phyloP scores from a whole-genome alignment of 1,139 yeast species.

The Diutina ranongensis region DNA sequence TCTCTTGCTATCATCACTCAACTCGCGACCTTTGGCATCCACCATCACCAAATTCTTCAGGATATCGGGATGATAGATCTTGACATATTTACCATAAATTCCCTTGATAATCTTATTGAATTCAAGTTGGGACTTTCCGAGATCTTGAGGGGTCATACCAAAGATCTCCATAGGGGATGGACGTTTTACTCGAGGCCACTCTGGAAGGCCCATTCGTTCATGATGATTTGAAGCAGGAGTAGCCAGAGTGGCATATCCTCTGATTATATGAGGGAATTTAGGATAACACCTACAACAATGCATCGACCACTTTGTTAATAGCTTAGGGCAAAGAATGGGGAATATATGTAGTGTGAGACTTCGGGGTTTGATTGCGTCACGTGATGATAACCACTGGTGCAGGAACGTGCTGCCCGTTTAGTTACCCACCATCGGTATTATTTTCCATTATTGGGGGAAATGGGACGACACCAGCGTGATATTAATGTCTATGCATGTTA shows the following conservation, averaged over 20 bases:
- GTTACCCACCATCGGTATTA: too few relatives aligned
- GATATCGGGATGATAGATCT: conserved; percentile 81
- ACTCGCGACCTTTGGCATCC: conserved; percentile 17
- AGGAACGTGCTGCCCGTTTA: too few relatives aligned
- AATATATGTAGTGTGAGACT: too few relatives aligned
- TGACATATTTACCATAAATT: conserved; percentile 55
- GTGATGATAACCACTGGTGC: neutral
- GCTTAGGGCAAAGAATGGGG: too few relatives aligned
- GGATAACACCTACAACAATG: too few relatives aligned
- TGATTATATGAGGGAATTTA: too few relatives aligned
- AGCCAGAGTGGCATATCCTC: conserved; percentile 2
- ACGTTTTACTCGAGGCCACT: conserved; percentile 48
- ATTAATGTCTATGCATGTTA: too few relatives aligned
- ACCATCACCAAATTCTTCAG: conserved; percentile 17
- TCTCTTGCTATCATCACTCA: conserved; percentile 30
- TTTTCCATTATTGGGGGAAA: too few relatives aligned
- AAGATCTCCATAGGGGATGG: conserved; percentile 76
- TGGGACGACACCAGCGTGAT: too few relatives aligned
- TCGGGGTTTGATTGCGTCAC: neutral
- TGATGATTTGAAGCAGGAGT: neutral
- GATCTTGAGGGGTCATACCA: conserved; percentile 19
- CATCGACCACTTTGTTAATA: too few relatives aligned
- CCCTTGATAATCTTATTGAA: conserved; percentile 36
- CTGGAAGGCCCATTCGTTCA: conserved; percentile 14
- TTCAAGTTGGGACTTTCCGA: conserved; percentile 13